Conservation (phyloP, 768 basidiomycete genomes). For the Boletus vinaceobasis region DNA sequence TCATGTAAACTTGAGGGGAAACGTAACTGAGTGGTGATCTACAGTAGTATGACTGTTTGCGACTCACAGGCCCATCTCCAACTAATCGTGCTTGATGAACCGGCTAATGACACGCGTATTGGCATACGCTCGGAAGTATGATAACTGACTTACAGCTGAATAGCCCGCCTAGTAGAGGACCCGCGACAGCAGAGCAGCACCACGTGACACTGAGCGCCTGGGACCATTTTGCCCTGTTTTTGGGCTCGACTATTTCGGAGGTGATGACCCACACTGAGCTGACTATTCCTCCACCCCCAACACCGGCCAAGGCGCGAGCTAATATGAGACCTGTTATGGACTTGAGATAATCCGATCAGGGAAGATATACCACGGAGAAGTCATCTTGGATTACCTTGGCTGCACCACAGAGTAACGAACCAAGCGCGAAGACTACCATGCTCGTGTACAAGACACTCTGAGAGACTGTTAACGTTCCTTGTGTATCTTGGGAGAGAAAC, state of each 20-base stretch:
- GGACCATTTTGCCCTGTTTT: conserved; percentile 75
- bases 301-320: conserved; percentile 63
- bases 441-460: conserved; percentile 70
- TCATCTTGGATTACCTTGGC: conserved; percentile 51
- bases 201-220: conserved; percentile 82
- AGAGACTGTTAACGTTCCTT: conserved; percentile 1
- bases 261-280: conserved; percentile 84
- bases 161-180: conserved; percentile 76
- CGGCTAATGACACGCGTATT: conserved; percentile 27
- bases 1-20: conserved; percentile 64
- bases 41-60: background rate
- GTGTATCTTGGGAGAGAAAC: conserved; percentile 2
- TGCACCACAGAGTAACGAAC: conserved; percentile 75
- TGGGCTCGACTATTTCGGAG: conserved; percentile 74
- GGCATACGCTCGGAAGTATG: conserved; percentile 13
- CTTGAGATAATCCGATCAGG: conserved; percentile 25
- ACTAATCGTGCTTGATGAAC: conserved; percentile 35
- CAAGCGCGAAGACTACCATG: conserved; percentile 70
- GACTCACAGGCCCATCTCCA: conserved; percentile 88
- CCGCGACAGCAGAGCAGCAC: conserved; percentile 82
- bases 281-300: conserved; percentile 87
- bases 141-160: conserved; percentile 61
- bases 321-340: conserved; percentile 60
- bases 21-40: conserved; percentile 16
- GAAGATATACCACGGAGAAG: conserved; percentile 13